Conservation (phyloP, 1,284 basidiomycete genomes). For the Austroboletus niveus region DNA sequence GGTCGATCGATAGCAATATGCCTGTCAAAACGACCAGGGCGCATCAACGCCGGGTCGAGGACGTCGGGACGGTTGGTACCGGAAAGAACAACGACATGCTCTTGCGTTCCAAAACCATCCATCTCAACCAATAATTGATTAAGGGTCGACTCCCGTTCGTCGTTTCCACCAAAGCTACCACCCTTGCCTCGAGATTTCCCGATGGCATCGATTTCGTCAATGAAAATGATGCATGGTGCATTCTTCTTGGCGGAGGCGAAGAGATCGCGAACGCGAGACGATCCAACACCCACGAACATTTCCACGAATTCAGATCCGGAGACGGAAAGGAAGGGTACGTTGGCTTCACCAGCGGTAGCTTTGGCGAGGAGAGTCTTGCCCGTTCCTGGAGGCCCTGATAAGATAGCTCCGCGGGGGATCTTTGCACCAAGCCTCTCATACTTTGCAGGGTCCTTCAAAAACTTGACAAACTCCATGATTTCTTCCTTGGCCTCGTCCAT, state of each 20-base stretch:
- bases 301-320: slow-evolving; percentile 99
- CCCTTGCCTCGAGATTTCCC: slow-evolving; percentile 93
- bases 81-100: slow-evolving; percentile 95
- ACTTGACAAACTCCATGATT: slow-evolving; percentile 99
- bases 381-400: slow-evolving; percentile 97
- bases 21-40: slow-evolving; percentile 96
- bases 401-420: slow-evolving; percentile 96
- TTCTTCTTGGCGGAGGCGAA: slow-evolving; percentile 98
- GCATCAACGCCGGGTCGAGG: slow-evolving; percentile 91
- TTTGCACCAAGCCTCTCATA: slow-evolving; percentile 98
- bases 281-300: slow-evolving; percentile 99
- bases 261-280: slow-evolving; percentile 94
- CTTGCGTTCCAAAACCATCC: slow-evolving; percentile 96
- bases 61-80: slow-evolving; percentile 98
- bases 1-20: slow-evolving; percentile 96
- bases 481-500: slow-evolving; percentile 99
- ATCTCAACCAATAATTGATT: slow-evolving; percentile 99
- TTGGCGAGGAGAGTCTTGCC: slow-evolving; percentile 98
- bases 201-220: slow-evolving; percentile 98
- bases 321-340: slow-evolving; percentile 96
- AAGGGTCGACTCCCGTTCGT: slow-evolving; percentile 96
- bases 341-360: slow-evolving; percentile 97
- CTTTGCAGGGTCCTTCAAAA: slow-evolving; percentile 93
- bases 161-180: slow-evolving; percentile 90
- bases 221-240: slow-evolving; percentile 97